These are phyloP conservation scores for Ophiostoma novo-ulmi DNA, from an alignment of 2,329 filamentous ascomycete genomes.

Conservation along the genomic window DNA sequence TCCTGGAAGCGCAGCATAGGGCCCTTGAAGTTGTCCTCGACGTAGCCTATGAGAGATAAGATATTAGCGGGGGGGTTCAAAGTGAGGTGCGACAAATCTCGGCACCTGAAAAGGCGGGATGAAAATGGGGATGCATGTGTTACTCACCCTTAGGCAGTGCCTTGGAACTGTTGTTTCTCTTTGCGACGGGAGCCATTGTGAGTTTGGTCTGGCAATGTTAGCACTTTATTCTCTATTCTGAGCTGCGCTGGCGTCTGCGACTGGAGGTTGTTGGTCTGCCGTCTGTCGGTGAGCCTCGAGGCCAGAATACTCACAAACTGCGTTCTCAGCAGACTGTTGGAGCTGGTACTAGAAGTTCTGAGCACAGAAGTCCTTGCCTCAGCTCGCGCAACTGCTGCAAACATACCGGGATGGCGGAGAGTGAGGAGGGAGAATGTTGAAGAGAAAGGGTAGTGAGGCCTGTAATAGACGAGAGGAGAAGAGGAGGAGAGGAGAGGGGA, in stretches of 20 bases:
- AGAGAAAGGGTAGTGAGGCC: not conserved
- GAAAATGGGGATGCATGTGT: not conserved
- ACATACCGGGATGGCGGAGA: slow-evolving; percentile 31
- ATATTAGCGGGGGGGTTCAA: not conserved
- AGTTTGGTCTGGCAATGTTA: slow-evolving; percentile 26
- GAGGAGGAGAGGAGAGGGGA: not conserved
- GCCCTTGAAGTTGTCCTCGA: slow-evolving; percentile 72
- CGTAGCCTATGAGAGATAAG: slow-evolving; percentile 55
- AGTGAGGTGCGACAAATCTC: not conserved
- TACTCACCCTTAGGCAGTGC: slow-evolving; percentile 27
- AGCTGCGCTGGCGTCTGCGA: not conserved
- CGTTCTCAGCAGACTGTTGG: slow-evolving; percentile 26
- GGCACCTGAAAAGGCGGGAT: not conserved
- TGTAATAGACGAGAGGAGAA: not conserved
- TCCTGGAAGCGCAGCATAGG: slow-evolving; percentile 81
- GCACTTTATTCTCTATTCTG: not conserved
- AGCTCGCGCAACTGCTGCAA: slow-evolving; percentile 36
- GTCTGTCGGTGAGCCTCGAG: slow-evolving; percentile 1
- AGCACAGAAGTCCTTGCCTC: slow-evolving; percentile 36
- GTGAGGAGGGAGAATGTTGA: not conserved
- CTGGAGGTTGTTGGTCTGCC: not conserved
- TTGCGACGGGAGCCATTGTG: slow-evolving; percentile 50
- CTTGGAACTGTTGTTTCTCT: slow-evolving; percentile 52
- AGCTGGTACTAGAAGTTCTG: slow-evolving; percentile 28
- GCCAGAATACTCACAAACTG: slow-evolving; percentile 22